Evolutionary conservation across 768 basidiomycete species (phyloP).

Genomic region (Boletus insuetus): DNA sequence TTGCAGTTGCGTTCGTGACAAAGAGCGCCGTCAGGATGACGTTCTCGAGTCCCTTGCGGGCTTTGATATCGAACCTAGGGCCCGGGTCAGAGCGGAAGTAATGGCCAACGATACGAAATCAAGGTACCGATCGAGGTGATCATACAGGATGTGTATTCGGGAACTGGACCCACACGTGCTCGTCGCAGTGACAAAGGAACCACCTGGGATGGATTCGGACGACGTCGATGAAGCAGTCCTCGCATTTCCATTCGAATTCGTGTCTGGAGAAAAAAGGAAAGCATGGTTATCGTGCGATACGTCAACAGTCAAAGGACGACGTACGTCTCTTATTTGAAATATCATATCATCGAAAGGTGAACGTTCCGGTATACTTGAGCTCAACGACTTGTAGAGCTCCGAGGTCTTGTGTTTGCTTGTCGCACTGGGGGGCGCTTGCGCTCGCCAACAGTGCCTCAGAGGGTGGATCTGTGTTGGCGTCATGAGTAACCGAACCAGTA

Average conservation of each 20-base stretch:
- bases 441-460: conserved; percentile 68
- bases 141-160: too few species aligned
- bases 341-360: conserved; percentile 75
- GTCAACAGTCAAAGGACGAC: conserved; percentile 24
- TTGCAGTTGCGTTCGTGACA: too few species aligned
- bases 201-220: too few species aligned
- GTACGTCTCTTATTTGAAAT: conserved; percentile 81
- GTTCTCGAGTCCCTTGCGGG: conserved; percentile 84
- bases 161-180: too few species aligned
- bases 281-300: not conserved
- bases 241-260: conserved; percentile 82
- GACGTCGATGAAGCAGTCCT: conserved; percentile 80
- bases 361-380: conserved; percentile 68
- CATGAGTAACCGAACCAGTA: not conserved
- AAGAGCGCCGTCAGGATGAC: conserved; percentile 69
- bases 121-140: conserved; percentile 71
- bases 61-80: conserved; percentile 77
- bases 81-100: not conserved
- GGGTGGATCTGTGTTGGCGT: conserved; percentile 54
- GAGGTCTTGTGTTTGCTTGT: conserved; percentile 72
- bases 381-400: conserved; percentile 70
- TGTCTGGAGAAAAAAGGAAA: conserved; percentile 45
- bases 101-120: not conserved
- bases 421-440: conserved; percentile 60
- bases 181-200: too few species aligned